A percentile compares a stretch with the other conserved stretches of the same genome.
Conservation (phyloP, 345 rosid species). For the Eucalyptus dawsonii region DNA sequence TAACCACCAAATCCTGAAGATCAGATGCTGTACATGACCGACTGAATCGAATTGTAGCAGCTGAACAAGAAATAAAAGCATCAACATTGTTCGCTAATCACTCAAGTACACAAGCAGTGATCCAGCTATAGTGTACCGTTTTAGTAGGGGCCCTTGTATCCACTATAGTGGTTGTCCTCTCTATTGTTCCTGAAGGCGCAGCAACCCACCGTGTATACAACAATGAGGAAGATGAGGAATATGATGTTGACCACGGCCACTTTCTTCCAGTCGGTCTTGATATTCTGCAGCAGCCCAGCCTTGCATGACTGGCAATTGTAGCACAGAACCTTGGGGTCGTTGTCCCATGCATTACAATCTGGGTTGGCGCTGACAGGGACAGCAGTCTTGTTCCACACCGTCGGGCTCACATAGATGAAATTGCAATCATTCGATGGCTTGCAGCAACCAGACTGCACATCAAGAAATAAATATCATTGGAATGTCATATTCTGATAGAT, state of each 20-base stretch:
- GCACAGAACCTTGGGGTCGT: constrained; percentile 24
- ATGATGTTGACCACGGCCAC: constrained; percentile 52
- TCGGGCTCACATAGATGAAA: constrained; percentile 42
- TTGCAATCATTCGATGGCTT: constrained; percentile 72
- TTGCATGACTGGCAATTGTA: constrained; percentile 79
- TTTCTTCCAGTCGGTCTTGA: constrained; percentile 66
- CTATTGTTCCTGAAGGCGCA: constrained; percentile 79
- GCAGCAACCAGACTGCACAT: constrained; percentile 83
- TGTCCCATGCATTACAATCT: constrained; percentile 54
- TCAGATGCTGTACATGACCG: neutral
- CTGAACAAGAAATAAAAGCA: neutral
- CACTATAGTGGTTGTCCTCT: constrained; percentile 20
- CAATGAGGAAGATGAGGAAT: constrained; percentile 60
- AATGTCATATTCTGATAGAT: neutral
- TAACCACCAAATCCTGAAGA: neutral
- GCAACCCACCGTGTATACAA: constrained; percentile 68
- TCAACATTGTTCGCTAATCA: neutral
- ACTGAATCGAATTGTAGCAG: neutral
- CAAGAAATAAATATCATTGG: neutral
- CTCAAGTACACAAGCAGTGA: neutral
- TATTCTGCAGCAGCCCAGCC: constrained; percentile 70
- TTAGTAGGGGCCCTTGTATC: neutral
- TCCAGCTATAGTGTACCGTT: neutral
- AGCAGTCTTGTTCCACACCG: constrained; percentile 31
- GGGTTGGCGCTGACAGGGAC: constrained; percentile 10